Base-by-base conservation (phyloP, 2,329 filamentous ascomycete genomes). In the Aspergillus ochraceoroseus region DNA sequence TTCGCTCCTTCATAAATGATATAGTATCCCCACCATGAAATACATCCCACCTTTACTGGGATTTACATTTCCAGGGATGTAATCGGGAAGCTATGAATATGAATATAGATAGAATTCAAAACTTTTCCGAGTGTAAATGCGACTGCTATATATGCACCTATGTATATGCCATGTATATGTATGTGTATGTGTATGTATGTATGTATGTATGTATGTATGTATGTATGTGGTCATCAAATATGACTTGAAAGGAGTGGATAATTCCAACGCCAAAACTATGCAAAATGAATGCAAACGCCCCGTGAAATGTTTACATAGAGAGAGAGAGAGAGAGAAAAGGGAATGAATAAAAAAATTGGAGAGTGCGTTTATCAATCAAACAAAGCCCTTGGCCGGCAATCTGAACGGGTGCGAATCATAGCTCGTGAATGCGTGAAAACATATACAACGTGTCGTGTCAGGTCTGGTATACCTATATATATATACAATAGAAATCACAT, bases 381-480 rank as follows among this genome's bases (percentile, higher is more conserved):
- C 23, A 36, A 17, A 18, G 19, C n/a, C n/a, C n/a, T n/a, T n/a
- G n/a, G n/a, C n/a, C n/a, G n/a, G n/a, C n/a, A n/a, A n/a, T n/a
- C n/a, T n/a, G n/a, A n/a, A n/a, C n/a, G n/a, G n/a, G n/a, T n/a
- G n/a, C n/a, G n/a, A n/a, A n/a, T n/a, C n/a, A n/a, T n/a, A n/a
- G n/a, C n/a, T n/a, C n/a, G n/a, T n/a, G n/a, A n/a, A n/a, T n/a
- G n/a, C n/a, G n/a, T n/a, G n/a, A n/a, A 17, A 31, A 19, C 20
- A 25, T 31, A 22, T 33, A 31, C 12, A 14, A 17, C n/a, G 13
- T 31, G 15, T 37, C 28, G 37, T 35, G 23, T 41, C 31, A 12
- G 32, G 36, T 23, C 25, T 22, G 22, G 25, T 7, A 34, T 30
- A 11, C 31, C 4, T 13, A n/a, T 17, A 51, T 77, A 15, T 44